These are phyloP conservation scores for Cerioporus squamosus DNA, from an alignment of 1,284 basidiomycete species.

Conservation along the genomic window DNA sequence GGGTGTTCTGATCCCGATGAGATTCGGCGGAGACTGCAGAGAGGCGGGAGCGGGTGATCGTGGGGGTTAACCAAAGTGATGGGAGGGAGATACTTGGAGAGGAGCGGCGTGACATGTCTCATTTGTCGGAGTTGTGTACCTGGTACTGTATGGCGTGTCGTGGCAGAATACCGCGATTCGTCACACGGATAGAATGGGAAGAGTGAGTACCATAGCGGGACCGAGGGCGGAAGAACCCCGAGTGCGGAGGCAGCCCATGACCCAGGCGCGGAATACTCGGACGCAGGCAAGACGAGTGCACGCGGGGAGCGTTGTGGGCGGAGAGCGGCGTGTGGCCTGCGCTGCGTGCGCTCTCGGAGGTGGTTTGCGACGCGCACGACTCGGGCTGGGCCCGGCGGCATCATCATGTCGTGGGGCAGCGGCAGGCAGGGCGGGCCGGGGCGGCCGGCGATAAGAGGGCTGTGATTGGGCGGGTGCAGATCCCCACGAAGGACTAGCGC, in stretches of 20 bases:
- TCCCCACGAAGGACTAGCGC: no score
- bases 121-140: constrained; percentile 19
- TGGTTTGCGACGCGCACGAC: background rate
- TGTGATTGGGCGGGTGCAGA: constrained; percentile 11
- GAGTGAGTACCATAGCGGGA: constrained; percentile 18
- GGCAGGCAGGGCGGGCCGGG: background rate
- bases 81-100: constrained; percentile 6
- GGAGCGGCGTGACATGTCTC: background rate
- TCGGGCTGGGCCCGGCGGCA: background rate
- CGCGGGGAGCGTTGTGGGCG: no score
- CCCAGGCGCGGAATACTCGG: constrained; percentile 8
- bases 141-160: constrained; percentile 15
- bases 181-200: constrained; percentile 8
- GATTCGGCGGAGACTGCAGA: background rate
- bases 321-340: no score
- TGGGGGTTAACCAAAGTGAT: constrained; percentile 10
- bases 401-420: no score
- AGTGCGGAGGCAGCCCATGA: no score
- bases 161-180: constrained; percentile 1
- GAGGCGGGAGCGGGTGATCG: background rate
- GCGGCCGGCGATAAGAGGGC: constrained; percentile 1
- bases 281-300: background rate
- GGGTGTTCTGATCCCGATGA: background rate
- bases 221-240: constrained; percentile 2
- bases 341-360: no score